Conservation (phyloP, 495 filamentous ascomycete genomes). For the Talaromyces liani region DNA sequence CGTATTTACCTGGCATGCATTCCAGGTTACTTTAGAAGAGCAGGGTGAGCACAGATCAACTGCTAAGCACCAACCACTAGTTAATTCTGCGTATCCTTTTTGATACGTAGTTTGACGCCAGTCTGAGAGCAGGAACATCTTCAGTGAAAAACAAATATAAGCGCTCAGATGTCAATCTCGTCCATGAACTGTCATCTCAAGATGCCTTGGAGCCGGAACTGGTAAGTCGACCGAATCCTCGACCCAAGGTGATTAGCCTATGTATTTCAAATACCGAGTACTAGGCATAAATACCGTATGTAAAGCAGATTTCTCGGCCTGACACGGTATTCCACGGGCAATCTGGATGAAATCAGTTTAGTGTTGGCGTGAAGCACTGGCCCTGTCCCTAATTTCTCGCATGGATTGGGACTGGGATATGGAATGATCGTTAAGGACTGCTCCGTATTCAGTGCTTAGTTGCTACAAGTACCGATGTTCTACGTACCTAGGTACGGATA, state of each 20-base stretch:
- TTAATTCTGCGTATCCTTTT: background rate
- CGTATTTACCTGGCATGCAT: background rate
- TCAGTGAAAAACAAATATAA: background rate
- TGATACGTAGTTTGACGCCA: background rate
- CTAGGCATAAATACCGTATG: background rate
- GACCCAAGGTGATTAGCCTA: background rate
- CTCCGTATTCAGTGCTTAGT: background rate
- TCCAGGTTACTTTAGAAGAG: background rate
- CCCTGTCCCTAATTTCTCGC: background rate
- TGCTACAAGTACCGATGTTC: background rate
- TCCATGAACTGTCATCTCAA: background rate
- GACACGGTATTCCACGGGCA: background rate
- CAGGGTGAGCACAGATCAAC: background rate
- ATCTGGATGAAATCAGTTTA: background rate
- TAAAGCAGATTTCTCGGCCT: background rate
- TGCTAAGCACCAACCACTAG: background rate
- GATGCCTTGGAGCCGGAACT: background rate
- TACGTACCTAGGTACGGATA: background rate
- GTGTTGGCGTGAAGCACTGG: conserved; percentile 1
- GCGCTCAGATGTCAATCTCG: background rate
- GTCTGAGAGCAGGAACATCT: background rate
- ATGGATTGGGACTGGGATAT: background rate
- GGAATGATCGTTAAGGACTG: background rate
- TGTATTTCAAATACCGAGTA: background rate
- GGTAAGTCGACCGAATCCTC: background rate